Conservation (phyloP, 768 basidiomycete genomes). For the Suillus discolor region DNA sequence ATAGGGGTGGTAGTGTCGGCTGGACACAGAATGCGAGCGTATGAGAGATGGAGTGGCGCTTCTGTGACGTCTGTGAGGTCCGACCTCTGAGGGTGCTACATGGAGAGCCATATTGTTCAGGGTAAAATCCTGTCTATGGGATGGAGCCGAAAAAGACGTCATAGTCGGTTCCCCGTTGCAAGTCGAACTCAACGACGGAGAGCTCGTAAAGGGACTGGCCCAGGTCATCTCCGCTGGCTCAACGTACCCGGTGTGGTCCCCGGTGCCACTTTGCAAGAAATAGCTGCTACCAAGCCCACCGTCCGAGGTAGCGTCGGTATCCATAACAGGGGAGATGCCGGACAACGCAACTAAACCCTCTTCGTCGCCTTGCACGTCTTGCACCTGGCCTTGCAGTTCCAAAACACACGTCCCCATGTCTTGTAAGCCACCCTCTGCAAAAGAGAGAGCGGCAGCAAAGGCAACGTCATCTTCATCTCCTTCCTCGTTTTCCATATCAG, state of each 20-base stretch:
- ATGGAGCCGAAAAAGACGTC: conserved; percentile 55
- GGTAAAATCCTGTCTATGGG: conserved; percentile 62
- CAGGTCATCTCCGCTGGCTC: conserved; percentile 29
- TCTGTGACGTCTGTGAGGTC: conserved; percentile 69
- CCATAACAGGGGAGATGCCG: conserved; percentile 21
- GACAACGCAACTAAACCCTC: conserved; percentile 50
- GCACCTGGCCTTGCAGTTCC: conserved; percentile 57
- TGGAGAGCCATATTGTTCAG: conserved; percentile 43
- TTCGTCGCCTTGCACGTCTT: conserved; percentile 59
- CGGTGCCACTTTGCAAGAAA: conserved; percentile 21
- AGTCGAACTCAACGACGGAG: conserved; percentile 17
- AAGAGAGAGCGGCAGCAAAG: conserved; percentile 26
- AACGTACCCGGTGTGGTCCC: conserved; percentile 22
- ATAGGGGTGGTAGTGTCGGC: conserved; percentile 62
- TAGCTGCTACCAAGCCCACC: conserved; percentile 29
- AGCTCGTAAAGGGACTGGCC: conserved; percentile 20
- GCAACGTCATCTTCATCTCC: conserved; percentile 35
- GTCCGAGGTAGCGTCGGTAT: conserved; percentile 19
- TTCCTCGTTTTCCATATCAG: conserved; percentile 36
- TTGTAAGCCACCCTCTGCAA: conserved; percentile 33
- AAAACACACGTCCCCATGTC: conserved; percentile 62
- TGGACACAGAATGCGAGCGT: conserved; percentile 52
- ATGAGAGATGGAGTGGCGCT: conserved; percentile 75
- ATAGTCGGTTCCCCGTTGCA: conserved; percentile 50
- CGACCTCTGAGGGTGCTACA: conserved; percentile 40